A percentile compares a stretch with the other conserved stretches of the same genome.
phyloP scores from a whole-genome alignment of 2,329 filamentous ascomycete species.

The Epichloe baconii region DNA sequence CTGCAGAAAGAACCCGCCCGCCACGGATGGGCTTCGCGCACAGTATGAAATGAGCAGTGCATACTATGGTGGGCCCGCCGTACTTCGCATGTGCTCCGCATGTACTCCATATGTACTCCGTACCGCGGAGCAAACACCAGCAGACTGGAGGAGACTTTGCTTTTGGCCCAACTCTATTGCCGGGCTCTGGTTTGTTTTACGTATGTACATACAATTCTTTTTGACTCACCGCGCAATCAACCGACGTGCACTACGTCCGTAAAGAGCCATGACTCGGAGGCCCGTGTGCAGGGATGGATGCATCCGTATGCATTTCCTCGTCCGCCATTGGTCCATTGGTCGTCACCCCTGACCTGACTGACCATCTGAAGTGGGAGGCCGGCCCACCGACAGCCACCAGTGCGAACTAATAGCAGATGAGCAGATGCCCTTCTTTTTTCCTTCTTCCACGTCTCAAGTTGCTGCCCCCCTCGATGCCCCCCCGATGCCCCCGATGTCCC shows the following conservation, averaged over 20 bases:
- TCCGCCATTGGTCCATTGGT: neutral
- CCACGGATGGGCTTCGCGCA: too few relatives aligned
- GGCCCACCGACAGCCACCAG: neutral
- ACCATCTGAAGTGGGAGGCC: neutral
- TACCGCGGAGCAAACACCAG: neutral
- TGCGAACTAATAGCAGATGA: neutral
- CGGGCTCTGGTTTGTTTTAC: too few relatives aligned
- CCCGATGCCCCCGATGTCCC: neutral
- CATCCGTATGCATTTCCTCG: neutral
- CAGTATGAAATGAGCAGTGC: accelerated
- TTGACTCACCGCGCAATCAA: neutral
- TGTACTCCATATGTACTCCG: too few relatives aligned
- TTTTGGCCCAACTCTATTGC: too few relatives aligned
- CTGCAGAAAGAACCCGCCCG: too few relatives aligned
- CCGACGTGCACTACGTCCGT: neutral
- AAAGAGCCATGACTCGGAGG: neutral
- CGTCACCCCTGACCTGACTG: neutral
- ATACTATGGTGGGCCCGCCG: too few relatives aligned
- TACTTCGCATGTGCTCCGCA: too few relatives aligned
- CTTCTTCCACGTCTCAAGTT: too few relatives aligned
- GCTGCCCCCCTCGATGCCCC: neutral
- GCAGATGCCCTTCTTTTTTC: constrained; percentile 3
- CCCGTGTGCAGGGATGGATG: neutral
- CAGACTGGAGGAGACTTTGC: too few relatives aligned
- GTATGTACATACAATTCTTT: too few relatives aligned